phyloP scores from a whole-genome alignment of 1,139 yeast genomes.

The Candida anutae region DNA sequence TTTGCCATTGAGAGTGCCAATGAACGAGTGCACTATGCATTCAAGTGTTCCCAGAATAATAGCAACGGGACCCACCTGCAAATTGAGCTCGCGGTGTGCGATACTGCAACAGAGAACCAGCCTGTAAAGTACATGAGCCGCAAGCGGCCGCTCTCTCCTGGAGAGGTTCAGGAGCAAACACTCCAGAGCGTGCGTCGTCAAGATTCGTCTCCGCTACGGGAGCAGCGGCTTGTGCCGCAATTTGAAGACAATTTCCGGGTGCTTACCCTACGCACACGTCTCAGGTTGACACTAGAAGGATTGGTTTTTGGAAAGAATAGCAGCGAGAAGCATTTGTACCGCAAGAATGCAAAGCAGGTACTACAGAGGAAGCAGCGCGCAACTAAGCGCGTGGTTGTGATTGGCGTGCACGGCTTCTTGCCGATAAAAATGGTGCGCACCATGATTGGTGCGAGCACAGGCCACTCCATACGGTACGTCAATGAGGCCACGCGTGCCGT shows the following conservation, averaged over 20 bases:
- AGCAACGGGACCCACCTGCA: constrained; percentile 12
- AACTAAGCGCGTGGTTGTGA: constrained; percentile 30
- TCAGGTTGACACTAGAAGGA: constrained; percentile 30
- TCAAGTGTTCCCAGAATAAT: constrained; percentile 14
- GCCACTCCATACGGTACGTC: constrained; percentile 29
- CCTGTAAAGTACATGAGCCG: constrained; percentile 32
- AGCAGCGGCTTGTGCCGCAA: constrained; percentile 12
- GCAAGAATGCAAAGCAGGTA: constrained; percentile 9
- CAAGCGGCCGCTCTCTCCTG: constrained; percentile 28
- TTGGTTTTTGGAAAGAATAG: constrained; percentile 19
- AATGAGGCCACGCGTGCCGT: constrained; percentile 30
- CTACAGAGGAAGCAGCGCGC: constrained; percentile 9
- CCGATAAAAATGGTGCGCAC: constrained; percentile 44
- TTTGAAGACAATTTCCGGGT: constrained; percentile 26
- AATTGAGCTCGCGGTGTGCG: constrained; percentile 31
- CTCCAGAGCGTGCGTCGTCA: background rate
- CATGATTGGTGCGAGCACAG: constrained; percentile 41
- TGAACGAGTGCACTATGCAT: constrained; percentile 30
- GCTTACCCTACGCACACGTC: constrained; percentile 31
- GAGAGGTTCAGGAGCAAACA: constrained; percentile 26
- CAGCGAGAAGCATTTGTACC: constrained; percentile 30
- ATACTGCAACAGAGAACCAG: constrained; percentile 28
- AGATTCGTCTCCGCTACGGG: background rate
- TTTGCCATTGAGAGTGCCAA: constrained; percentile 26
- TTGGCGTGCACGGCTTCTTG: constrained; percentile 46